These are phyloP conservation scores for Letharia columbiana DNA, from an alignment of 495 filamentous ascomycete genomes.

Conservation along the genomic window DNA sequence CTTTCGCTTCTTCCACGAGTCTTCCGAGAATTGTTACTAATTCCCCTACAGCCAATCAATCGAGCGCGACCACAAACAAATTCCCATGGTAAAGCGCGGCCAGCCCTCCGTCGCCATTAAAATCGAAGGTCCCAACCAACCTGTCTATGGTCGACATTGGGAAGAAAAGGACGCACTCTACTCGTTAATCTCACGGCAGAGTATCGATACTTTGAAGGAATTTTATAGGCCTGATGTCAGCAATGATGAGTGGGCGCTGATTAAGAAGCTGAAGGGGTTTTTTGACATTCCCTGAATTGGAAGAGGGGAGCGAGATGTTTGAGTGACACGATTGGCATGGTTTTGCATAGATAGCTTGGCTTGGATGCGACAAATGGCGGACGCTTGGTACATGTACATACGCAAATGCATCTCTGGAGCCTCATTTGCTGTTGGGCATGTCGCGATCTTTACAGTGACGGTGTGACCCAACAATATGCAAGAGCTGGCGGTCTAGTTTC, in stretches of 20 bases:
- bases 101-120: constrained; percentile 96
- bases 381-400: background rate
- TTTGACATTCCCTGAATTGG: constrained; percentile 72
- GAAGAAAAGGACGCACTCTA: constrained; percentile 90
- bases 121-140: constrained; percentile 93
- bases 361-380: background rate
- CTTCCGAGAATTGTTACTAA: constrained; percentile 11
- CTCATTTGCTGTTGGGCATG: background rate
- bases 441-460: background rate
- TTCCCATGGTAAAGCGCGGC: constrained; percentile 85
- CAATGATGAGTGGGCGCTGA: constrained; percentile 86
- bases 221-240: constrained; percentile 85
- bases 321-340: background rate
- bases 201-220: constrained; percentile 93
- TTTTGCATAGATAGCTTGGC: background rate
- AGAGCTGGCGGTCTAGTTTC: background rate
- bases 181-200: constrained; percentile 72
- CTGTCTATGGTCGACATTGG: constrained; percentile 87
- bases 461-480: background rate
- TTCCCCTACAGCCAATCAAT: constrained; percentile 63
- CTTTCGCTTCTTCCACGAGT: background rate
- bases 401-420: background rate
- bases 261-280: constrained; percentile 87
- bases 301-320: background rate
- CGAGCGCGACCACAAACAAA: constrained; percentile 94